phyloP scores from a whole-genome alignment of 2,329 filamentous ascomycete species.

The Nigrograna mackinnonii region DNA sequence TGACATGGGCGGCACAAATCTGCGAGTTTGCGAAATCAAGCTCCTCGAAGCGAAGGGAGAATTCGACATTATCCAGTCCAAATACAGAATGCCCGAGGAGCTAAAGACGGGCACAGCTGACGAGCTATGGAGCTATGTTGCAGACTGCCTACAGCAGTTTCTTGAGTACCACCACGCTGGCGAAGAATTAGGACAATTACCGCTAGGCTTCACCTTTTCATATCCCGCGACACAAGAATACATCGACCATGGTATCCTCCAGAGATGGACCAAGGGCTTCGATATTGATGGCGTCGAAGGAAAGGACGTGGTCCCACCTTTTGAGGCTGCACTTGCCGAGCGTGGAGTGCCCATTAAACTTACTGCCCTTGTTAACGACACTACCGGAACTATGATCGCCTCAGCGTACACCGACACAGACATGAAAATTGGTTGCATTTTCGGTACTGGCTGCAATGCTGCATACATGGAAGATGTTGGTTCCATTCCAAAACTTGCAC shows the following conservation, averaged over 20 bases:
- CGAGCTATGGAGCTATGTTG: conserved; percentile 93
- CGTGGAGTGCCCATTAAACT: conserved; percentile 88
- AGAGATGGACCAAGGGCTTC: conserved; percentile 97
- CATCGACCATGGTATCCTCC: conserved; percentile 89
- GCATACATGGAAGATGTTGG: conserved; percentile 96
- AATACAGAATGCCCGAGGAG: conserved; percentile 94
- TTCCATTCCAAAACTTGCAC: conserved; percentile 88
- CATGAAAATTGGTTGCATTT: conserved; percentile 97
- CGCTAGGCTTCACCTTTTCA: conserved; percentile 94
- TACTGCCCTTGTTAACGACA: conserved; percentile 94
- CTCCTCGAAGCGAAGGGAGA: conserved; percentile 86
- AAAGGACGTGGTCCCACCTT: conserved; percentile 85
- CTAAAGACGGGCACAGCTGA: conserved; percentile 84
- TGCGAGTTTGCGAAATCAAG: conserved; percentile 92
- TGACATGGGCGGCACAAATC: conserved; percentile 95
- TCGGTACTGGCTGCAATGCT: conserved; percentile 96
- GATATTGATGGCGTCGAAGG: conserved; percentile 93
- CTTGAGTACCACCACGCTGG: conserved; percentile 81
- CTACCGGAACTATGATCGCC: conserved; percentile 93
- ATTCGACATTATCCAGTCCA: conserved; percentile 95
- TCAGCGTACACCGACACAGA: conserved; percentile 93
- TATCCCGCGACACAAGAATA: conserved; percentile 93
- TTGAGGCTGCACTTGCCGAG: conserved; percentile 77
- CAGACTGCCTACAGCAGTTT: conserved; percentile 91
- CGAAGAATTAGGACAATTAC: conserved; percentile 66